These are phyloP conservation scores for Dothideomycetidae sp. DNA, from an alignment of 2,329 filamentous ascomycete species.

Conservation along the genomic window DNA sequence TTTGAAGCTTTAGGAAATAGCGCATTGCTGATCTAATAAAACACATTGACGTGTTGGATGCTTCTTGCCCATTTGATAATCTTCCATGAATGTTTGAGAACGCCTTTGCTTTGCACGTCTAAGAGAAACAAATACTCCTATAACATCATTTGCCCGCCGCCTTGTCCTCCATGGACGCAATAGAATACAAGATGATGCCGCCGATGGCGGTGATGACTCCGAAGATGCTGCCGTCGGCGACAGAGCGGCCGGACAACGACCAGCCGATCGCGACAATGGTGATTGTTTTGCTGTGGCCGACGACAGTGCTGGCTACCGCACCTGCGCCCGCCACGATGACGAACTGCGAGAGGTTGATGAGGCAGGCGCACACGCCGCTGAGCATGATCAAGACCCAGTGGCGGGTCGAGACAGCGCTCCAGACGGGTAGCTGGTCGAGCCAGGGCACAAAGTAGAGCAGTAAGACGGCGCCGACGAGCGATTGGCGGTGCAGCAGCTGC, in stretches of 20 bases:
- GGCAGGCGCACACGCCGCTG: slow-evolving; percentile 47
- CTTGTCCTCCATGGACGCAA: slow-evolving; percentile 1
- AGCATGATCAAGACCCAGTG: slow-evolving; percentile 37
- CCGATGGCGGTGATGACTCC: slow-evolving; percentile 20
- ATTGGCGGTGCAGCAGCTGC: slow-evolving; percentile 56
- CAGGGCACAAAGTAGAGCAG: slow-evolving; percentile 54
- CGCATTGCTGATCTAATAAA: too few relatives aligned
- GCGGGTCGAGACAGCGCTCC: slow-evolving; percentile 33
- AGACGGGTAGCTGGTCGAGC: slow-evolving; percentile 47
- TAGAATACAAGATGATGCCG: slow-evolving; percentile 19
- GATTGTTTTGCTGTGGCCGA: slow-evolving; percentile 24
- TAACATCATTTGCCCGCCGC: too few relatives aligned
- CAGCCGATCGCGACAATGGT: slow-evolving; percentile 22
- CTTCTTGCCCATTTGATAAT: too few relatives aligned
- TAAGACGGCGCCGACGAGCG: slow-evolving; percentile 46
- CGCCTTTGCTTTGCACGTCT: too few relatives aligned
- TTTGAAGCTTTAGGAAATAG: too few relatives aligned
- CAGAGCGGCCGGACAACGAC: slow-evolving; percentile 15
- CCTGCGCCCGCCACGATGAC: slow-evolving; percentile 22
- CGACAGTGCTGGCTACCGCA: slow-evolving; percentile 22
- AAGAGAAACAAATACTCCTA: too few relatives aligned
- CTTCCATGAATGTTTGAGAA: too few relatives aligned
- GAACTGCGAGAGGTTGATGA: slow-evolving; percentile 41
- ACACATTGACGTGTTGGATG: too few relatives aligned
- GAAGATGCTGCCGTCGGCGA: slow-evolving; percentile 18